Evolutionary conservation across 2,329 filamentous ascomycete species (phyloP), one percentile per base, ranked within the genome.

Genomic region (Gnomoniopsis smithogilvyi): DNA sequence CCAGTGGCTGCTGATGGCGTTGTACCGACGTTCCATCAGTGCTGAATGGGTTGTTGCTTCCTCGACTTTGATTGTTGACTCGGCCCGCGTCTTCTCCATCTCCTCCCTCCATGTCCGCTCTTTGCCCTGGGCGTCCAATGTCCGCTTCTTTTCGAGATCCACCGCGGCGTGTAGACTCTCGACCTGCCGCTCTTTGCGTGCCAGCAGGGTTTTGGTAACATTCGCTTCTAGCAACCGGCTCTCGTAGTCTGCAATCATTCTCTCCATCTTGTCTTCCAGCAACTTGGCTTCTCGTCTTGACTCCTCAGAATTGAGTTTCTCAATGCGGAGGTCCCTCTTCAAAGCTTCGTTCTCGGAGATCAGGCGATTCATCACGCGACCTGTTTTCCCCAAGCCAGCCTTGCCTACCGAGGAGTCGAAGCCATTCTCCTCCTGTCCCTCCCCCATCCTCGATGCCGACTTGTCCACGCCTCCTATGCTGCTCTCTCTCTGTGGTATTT

Each of bases 341-440:
- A 94, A 78, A 45, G 86, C 82, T 68, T 94, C 90, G 65, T 92
- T 92, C 69, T 94, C 90, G 55, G 87, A 87, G 69, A 92, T 90
- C 56, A 95, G 81, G 68, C 86, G 85, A 74, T 95, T 91, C 72
- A 95, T 94, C 54, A 92, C 89, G 36, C 88, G 80, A 10, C 89
- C 89, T 11, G 87, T 91, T 76, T 92, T 92, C 47, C 89, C 89
- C 2, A 89, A 75, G 2, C 85, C 86, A 8, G 87, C 87, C 68
- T 88, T 87, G 64, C 87, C 87, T 49, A 90, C 82, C 3, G 86
- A 86, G 33, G 85, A 85, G 67, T 88, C 87, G 84, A 86, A 76
- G 56, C 58, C 70, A 62, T 59, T 56, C 7, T 60, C 60, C 8
- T 59, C 60, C 24, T 56, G 57, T 34, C 45, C 50, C n/a, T 66